A percentile compares a stretch with the other conserved stretches of the same genome.
phyloP scores from a whole-genome alignment of 192 early-diverging fungal genomes.

The Coemansia javaensis region DNA sequence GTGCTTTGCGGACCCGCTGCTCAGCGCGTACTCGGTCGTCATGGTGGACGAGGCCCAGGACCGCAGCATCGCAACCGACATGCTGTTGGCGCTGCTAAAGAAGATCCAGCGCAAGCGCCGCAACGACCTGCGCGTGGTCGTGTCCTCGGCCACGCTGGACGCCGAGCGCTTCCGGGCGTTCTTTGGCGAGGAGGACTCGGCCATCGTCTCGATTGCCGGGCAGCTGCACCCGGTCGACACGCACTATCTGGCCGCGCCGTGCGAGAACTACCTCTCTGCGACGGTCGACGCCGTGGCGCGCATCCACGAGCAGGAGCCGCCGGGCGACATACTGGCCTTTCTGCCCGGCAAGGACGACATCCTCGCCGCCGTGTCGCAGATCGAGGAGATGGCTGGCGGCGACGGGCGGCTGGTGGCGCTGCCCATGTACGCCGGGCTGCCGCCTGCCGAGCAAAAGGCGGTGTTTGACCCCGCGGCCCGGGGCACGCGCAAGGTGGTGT shows the following conservation, averaged over 20 bases:
- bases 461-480: constrained; percentile 86
- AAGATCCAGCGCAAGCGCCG: constrained; percentile 62
- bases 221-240: constrained; percentile 94
- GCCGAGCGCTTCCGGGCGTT: constrained; percentile 84
- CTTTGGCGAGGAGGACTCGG: constrained; percentile 68
- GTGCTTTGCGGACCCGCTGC: constrained; percentile 76
- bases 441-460: constrained; percentile 79
- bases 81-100: constrained; percentile 87
- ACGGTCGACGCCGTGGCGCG: constrained; percentile 85
- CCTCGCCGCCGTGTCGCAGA: constrained; percentile 60
- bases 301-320: constrained; percentile 89
- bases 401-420: constrained; percentile 63
- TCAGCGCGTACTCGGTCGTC: constrained; percentile 83
- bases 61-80: constrained; percentile 85
- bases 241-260: constrained; percentile 86
- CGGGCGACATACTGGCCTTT: constrained; percentile 90
- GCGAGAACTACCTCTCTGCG: constrained; percentile 87
- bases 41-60: constrained; percentile 97
- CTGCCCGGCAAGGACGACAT: constrained; percentile 96
- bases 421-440: constrained; percentile 81
- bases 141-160: constrained; percentile 90
- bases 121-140: constrained; percentile 81
- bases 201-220: constrained; percentile 84
- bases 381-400: constrained; percentile 55
- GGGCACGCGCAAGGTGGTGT: constrained; percentile 79